phyloP scores from a whole-genome alignment of 345 rosid species.

The Ceriops zippeliana region DNA sequence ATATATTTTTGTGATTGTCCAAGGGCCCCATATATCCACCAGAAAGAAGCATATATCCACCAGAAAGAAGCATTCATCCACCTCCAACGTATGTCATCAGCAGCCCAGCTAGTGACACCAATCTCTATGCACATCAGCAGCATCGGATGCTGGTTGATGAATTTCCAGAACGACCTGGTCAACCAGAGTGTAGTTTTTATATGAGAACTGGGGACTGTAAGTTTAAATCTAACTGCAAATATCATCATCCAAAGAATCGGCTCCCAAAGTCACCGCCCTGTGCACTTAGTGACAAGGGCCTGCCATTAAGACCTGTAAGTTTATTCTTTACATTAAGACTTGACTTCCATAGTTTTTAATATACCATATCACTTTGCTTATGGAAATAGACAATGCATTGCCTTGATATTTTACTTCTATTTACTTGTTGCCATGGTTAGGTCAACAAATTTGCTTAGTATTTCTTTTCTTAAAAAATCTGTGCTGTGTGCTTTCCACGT shows the following conservation, averaged over 20 bases:
- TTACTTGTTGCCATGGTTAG: no score
- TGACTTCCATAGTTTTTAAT: neutral
- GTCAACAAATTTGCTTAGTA: no score
- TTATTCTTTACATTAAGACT: conserved; percentile 1
- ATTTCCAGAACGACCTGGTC: conserved; percentile 90
- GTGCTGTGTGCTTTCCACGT: no score
- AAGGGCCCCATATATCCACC: conserved; percentile 56
- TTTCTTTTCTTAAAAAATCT: no score
- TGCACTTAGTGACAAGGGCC: conserved; percentile 76
- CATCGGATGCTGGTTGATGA: conserved; percentile 54
- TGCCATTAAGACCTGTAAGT: conserved; percentile 96
- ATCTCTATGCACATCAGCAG: conserved; percentile 44
- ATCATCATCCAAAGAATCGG: conserved; percentile 75
- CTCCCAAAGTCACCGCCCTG: conserved; percentile 44
- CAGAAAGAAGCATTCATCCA: conserved; percentile 50
- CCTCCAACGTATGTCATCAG: conserved; percentile 43
- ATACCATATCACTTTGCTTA: neutral
- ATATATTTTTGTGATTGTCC: conserved; percentile 26
- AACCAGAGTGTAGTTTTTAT: conserved; percentile 77
- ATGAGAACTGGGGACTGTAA: conserved; percentile 88
- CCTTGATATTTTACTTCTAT: neutral
- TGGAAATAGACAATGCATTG: neutral
- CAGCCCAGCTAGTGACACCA: conserved; percentile 38
- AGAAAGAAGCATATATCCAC: conserved; percentile 50
- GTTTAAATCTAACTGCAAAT: conserved; percentile 79